Evolutionary conservation across 768 basidiomycete genomes (phyloP), one percentile per base, ranked within the genome.

Genomic region (Cyclocybe cylindracea): DNA sequence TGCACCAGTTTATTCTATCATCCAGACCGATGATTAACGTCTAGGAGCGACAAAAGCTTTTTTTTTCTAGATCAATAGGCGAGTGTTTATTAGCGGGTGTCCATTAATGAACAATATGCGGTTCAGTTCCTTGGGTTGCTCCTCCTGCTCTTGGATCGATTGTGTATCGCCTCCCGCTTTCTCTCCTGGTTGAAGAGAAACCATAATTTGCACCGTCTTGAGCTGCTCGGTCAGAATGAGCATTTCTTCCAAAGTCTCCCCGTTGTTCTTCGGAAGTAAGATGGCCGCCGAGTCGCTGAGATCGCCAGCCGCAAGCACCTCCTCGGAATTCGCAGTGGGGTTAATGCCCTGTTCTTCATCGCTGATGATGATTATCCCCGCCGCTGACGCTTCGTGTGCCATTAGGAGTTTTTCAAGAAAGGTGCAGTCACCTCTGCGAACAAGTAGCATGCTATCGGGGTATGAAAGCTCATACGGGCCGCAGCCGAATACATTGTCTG

Each of bases 1-100:
- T 62, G 94, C 92, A 32, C 91, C 94, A 2, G 74, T 86, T 7
- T 98, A 96, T 74, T 91, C 92, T 44, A 85, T 98, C 67, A 76
- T 97, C 54, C 83, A 97, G 69, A 73, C 78, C 51, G 82, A 89
- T 44, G 88, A 92, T 59, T 82, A 51, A 19, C n/a, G 39, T 5
- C 14, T 10, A 50, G 42, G 34, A 41, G 47, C 47, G 33, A 50
- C 39, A 50, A 36, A 35, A 46, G 55, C 39, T 44, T 56, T 50
- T 51, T 16, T 52, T 65, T 16, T 45, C 70, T 76, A 89, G 57
- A 84, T 64, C 64, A 88, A 63, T 63, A 92, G 64, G 62, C 84
- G 79, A 57, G 90, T 89, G 69, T 93, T 93, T 51, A 87, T 67
- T 62, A 93, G 66, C 45, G 89, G 82, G 66, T 86, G 83, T 29